A percentile compares a stretch with the other conserved stretches of the same genome.
phyloP scores from a whole-genome alignment of 2,329 filamentous ascomycete species.

The Catunica adiposa region DNA sequence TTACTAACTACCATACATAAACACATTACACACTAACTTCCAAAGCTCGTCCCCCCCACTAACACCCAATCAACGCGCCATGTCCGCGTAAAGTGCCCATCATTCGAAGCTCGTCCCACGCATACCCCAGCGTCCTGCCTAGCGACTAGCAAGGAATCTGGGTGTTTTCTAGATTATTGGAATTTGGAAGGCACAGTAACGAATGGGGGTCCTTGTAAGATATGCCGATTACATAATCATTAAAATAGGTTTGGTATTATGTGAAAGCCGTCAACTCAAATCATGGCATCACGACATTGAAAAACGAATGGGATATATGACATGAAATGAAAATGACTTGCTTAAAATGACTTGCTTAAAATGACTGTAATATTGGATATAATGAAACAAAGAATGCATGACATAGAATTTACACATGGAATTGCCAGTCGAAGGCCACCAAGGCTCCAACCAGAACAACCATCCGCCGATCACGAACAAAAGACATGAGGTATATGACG shows the following conservation, averaged over 20 bases:
- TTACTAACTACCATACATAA: too few species aligned
- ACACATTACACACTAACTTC: too few species aligned
- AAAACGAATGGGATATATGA: too few species aligned
- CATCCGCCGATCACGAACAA: neutral
- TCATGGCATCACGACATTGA: too few species aligned
- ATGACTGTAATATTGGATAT: neutral
- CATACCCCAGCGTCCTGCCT: neutral
- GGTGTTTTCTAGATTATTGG: neutral
- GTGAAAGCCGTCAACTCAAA: too few species aligned
- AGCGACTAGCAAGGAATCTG: neutral
- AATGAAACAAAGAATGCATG: neutral
- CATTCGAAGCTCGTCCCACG: neutral
- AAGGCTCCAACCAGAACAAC: neutral
- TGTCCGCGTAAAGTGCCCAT: neutral
- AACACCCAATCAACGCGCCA: neutral
- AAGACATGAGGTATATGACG: neutral
- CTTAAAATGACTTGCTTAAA: neutral
- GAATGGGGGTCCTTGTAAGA: neutral
- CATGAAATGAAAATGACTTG: neutral
- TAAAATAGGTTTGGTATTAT: too few species aligned
- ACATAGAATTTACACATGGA: neutral
- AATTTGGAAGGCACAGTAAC: neutral
- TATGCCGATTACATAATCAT: too few species aligned
- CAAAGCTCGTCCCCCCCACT: too few species aligned
- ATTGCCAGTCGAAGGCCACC: neutral